A percentile compares a stretch with the other conserved stretches of the same genome.
Evolutionary conservation across 1,284 basidiomycete species (phyloP).

Genomic region (Ustilago trichophora): DNA sequence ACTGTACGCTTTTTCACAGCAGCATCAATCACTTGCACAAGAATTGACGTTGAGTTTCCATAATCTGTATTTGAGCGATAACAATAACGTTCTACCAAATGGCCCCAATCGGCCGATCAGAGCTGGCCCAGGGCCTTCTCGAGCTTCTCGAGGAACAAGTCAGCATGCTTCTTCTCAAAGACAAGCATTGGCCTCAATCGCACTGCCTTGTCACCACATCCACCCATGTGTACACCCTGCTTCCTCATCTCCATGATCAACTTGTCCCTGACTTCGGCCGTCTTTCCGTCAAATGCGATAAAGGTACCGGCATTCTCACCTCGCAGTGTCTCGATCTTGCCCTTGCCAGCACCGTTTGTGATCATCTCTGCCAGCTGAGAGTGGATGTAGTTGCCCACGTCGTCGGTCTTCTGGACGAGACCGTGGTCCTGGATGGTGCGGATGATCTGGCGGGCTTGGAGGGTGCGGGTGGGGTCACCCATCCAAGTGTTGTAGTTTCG

Average conservation of each 20-base stretch:
- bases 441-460: conserved; percentile 71
- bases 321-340: conserved; percentile 67
- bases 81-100: too few relatives aligned
- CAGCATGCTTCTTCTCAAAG: conserved; percentile 69
- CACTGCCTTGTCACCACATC: conserved; percentile 67
- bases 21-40: too few relatives aligned
- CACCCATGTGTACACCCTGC: conserved; percentile 69
- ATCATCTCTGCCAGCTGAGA: conserved; percentile 61
- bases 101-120: neutral
- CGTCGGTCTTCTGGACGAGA: conserved; percentile 67
- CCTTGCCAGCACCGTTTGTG: conserved; percentile 28
- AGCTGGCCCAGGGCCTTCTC: conserved; percentile 48
- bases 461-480: conserved; percentile 70
- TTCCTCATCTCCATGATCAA: conserved; percentile 69
- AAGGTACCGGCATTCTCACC: conserved; percentile 71
- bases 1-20: too few relatives aligned
- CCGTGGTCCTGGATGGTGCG: conserved; percentile 68
- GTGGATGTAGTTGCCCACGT: conserved; percentile 67
- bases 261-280: conserved; percentile 67
- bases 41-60: too few relatives aligned
- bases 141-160: conserved; percentile 67
- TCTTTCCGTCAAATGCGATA: conserved; percentile 70
- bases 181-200: conserved; percentile 70
- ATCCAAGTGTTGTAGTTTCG: conserved; percentile 69
- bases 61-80: too few relatives aligned